Conservation (phyloP, 2,329 filamentous ascomycete genomes). For the Ophiobolus disseminans region DNA sequence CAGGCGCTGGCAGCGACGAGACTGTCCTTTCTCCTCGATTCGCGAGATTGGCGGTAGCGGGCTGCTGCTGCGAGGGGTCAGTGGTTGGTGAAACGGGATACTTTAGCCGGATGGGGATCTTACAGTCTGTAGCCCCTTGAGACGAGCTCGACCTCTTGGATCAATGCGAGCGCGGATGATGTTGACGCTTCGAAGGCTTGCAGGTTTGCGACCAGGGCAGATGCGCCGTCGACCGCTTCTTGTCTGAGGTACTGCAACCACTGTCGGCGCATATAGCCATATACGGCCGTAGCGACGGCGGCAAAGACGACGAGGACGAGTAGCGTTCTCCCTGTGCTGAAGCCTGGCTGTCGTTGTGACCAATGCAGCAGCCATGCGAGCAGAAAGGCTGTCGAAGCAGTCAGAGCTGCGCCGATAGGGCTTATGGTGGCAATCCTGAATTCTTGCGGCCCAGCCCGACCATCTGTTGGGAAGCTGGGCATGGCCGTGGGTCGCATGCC, state of each 20-base stretch:
- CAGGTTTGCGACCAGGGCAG: conserved; percentile 72
- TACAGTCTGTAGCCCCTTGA: conserved; percentile 88
- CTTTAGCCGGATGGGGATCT: conserved; percentile 42
- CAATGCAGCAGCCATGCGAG: conserved; percentile 75
- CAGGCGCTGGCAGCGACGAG: conserved; percentile 78
- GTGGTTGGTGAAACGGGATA: conserved; percentile 17
- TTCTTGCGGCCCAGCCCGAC: conserved; percentile 33
- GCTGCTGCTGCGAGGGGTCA: conserved; percentile 68
- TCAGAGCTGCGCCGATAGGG: conserved; percentile 69
- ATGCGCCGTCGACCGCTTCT: conserved; percentile 74
- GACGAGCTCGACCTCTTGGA: conserved; percentile 95
- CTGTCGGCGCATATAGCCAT: conserved; percentile 77
- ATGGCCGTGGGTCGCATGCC: conserved; percentile 45
- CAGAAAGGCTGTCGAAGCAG: conserved; percentile 68
- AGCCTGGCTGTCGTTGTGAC: conserved; percentile 63
- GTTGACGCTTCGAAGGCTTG: conserved; percentile 82
- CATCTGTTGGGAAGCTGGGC: conserved; percentile 35
- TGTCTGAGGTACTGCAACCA: conserved; percentile 81
- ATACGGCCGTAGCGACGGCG: conserved; percentile 64
- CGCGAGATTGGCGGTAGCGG: conserved; percentile 92
- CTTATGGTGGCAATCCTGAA: conserved; percentile 59
- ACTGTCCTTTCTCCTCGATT: conserved; percentile 82
- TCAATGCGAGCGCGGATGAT: conserved; percentile 77
- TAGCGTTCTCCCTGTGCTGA: conserved; percentile 62
- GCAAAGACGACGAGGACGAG: conserved; percentile 59